Evolutionary conservation across 1,284 basidiomycete genomes (phyloP).

Genomic region (Polyporus tsugae): DNA sequence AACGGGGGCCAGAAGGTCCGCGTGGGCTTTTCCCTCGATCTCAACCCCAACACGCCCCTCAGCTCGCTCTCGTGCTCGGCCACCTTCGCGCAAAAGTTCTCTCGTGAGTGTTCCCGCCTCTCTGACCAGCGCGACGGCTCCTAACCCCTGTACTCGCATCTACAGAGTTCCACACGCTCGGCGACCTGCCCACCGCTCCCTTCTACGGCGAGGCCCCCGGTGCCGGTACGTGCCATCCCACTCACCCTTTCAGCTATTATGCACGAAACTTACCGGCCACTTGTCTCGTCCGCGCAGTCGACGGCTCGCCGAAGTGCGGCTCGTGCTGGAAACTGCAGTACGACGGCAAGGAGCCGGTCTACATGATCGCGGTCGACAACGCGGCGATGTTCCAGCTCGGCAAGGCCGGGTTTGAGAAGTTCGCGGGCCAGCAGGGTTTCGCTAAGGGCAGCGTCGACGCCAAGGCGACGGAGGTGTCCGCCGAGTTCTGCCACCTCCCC

Average conservation of each 20-base stretch:
- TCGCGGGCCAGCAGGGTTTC: slow-evolving; percentile 2
- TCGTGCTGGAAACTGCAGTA: slow-evolving; percentile 5
- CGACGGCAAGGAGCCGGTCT: neutral
- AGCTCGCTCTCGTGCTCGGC: neutral
- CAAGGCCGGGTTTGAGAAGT: slow-evolving; percentile 1
- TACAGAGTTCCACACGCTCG: slow-evolving; percentile 5
- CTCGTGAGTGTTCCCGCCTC: neutral
- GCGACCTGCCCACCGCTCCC: neutral
- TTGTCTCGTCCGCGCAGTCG: neutral
- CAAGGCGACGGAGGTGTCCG: neutral
- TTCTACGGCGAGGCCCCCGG: slow-evolving; percentile 7
- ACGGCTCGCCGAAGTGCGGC: slow-evolving; percentile 8
- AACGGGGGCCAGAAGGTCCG: neutral
- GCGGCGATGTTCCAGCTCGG: slow-evolving; percentile 8
- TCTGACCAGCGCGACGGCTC: neutral
- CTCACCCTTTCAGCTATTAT: no score
- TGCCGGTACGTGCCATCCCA: neutral
- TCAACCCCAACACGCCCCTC: neutral
- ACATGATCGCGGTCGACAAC: slow-evolving; percentile 8
- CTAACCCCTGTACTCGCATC: neutral
- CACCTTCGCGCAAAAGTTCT: slow-evolving; percentile 3
- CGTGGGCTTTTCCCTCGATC: slow-evolving; percentile 4
- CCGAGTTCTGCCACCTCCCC: slow-evolving; percentile 5
- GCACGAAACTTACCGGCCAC: neutral
- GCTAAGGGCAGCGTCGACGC: neutral